Base-by-base conservation (phyloP, 345 rosid genomes). In the Salix arbutifolia region DNA sequence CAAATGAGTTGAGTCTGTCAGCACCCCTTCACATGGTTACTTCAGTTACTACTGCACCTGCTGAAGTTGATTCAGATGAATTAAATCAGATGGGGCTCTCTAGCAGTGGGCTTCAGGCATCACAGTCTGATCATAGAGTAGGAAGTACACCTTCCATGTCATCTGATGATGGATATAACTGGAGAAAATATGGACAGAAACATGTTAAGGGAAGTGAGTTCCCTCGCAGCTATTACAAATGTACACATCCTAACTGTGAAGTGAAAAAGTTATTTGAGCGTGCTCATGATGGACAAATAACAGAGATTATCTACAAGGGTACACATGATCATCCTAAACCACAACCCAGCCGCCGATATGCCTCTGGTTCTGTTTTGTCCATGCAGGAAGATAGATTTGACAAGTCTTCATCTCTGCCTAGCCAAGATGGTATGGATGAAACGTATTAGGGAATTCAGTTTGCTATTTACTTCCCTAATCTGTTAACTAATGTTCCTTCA, bases 141-240 rank as follows among this genome's bases (percentile, higher is more conserved):
- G 85, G 82, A 67, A 76, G 18, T 79, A 85, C 84, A 6, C 60
- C 82, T 37, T 76, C 89, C 4, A 73, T 83, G 69, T 38, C 88
- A 70, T 86, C 97, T 30, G 94, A 92, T 77, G 99, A 96, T 87
- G 99, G 99, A 80, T 96, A 92, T 84, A 92, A 92, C 88, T 96
- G 99, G 98, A 86, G 99, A 76, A 96, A 96, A 79, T 96, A 96
- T 86, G 99, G 99, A 60, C 99, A 96, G 87, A 96, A 96, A 71
- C 97, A 89, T 81, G 99, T 96, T 38, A 96, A 96, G 80, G 99
- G 99, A 84, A 89, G 99, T 85, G 96, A 94, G 83, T 94, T 93
- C 81, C 99, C 98, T 2, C 91, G 99, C 76, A 91, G 97, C 85
- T 96, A 96, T 82, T 96, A 96, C 86, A 96, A 96, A 80, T 96